These are phyloP conservation scores for Tylopilus balloui DNA, from an alignment of 768 basidiomycete genomes.

Conservation along the genomic window DNA sequence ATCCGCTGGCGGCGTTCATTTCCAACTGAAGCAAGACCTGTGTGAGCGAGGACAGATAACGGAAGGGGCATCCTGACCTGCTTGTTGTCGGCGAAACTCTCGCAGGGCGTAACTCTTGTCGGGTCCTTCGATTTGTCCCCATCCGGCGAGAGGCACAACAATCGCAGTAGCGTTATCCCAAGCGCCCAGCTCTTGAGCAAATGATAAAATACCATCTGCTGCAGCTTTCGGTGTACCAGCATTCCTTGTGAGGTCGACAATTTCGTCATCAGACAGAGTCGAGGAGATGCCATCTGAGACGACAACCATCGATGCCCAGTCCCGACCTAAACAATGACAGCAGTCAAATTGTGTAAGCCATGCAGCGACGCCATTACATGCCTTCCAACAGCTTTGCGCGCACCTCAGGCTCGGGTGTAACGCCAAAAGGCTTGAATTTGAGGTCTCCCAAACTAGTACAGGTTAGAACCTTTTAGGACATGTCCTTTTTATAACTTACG, in stretches of 20 bases:
- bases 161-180: conserved; percentile 92
- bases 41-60: conserved; percentile 2
- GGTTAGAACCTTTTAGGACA: neutral
- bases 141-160: conserved; percentile 88
- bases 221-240: conserved; percentile 70
- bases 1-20: conserved; percentile 54
- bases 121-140: conserved; percentile 76
- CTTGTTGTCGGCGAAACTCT: conserved; percentile 70
- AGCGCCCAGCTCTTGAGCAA: conserved; percentile 76
- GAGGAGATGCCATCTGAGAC: conserved; percentile 95
- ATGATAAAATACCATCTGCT: conserved; percentile 78
- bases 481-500: conserved; percentile 41
- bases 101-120: conserved; percentile 81
- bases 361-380: conserved; percentile 26
- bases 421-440: conserved; percentile 83
- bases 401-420: conserved; percentile 92
- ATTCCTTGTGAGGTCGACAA: conserved; percentile 80
- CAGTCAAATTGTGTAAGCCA: neutral
- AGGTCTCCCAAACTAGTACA: conserved; percentile 74
- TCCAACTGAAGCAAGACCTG: conserved; percentile 40
- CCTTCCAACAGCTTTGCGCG: conserved; percentile 71
- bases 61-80: conserved; percentile 37
- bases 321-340: conserved; percentile 47
- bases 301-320: conserved; percentile 84
- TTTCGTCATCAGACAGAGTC: conserved; percentile 88